Base-by-base conservation (phyloP, 2,329 filamentous ascomycete species). In the Diaporthe sp. region DNA sequence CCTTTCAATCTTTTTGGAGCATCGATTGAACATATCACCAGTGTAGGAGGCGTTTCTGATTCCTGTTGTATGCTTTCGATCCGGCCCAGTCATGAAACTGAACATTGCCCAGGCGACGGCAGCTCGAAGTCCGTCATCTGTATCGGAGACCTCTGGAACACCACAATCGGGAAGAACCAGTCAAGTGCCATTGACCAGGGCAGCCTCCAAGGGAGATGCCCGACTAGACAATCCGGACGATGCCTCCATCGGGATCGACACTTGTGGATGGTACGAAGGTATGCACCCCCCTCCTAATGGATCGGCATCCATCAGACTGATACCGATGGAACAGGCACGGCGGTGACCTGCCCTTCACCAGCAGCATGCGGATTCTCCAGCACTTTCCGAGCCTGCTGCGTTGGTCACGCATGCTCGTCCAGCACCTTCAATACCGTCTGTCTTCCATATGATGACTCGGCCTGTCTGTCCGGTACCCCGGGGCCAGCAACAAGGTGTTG, bases 201-300 rank as follows among this genome's bases (percentile, higher is more conserved):
- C 8, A 8, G n/a, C 13, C n/a, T 15, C 39, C n/a, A 17, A 28
- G 8, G 25, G 1, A 39, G 31, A 25, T 10, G 3, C 15, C 12
- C 22, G 2, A 2, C 1, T 19, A 5, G 13, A 25, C 1, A 13
- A 17, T 6, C 31, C 22, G 13, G 12, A n/a, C 31, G 62, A 46
- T 28, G 46, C 65, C 13, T 68, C 46, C 22, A 68, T 53, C 22
- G 65, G 31, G 13, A 53, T 39, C 46, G 34, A 53, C 46, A 53
- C 65, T 13, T 68, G 65, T 28, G 65, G 65, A 3, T 68, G 65
- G 65, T 19, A 39, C 13, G 1, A 53, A 68, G 65, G 65, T 68
- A 25, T 39, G 65, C 22, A 17, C 25, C 3, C 7, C 44, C 46
- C 3, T 10, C 6, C 19, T 25, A 7, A 15, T 39, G n/a, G 12